These are phyloP conservation scores for Mycena chlorophos DNA, from an alignment of 768 basidiomycete genomes.

Conservation along the genomic window DNA sequence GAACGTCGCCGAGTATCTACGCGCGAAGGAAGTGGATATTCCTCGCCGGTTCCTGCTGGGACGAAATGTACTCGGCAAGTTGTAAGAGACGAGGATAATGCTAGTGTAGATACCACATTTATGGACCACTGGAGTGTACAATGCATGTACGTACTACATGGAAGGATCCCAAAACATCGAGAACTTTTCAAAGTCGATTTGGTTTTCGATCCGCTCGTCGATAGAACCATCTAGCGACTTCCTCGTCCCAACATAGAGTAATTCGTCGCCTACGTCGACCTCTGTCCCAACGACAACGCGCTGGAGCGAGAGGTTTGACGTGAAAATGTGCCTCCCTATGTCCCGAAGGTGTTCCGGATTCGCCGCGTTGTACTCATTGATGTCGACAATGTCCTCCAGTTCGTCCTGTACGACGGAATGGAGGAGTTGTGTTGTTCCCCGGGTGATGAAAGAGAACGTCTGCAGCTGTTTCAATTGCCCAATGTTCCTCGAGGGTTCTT, in stretches of 20 bases:
- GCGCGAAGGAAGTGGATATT: conserved; percentile 19
- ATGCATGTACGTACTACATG: no score
- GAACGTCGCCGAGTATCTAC: conserved; percentile 21
- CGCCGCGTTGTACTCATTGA: no score
- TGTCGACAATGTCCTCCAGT: no score
- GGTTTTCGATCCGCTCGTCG: not conserved
- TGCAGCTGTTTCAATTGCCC: not conserved
- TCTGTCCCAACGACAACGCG: not conserved
- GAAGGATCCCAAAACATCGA: not conserved
- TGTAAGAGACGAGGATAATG: no score
- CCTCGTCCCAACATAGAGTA: not conserved
- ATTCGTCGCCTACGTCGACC: not conserved
- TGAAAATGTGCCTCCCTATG: not conserved
- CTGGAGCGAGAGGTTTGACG: not conserved
- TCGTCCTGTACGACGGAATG: no score
- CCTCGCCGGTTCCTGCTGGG: conserved; percentile 9
- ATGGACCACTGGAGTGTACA: no score
- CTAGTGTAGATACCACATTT: no score
- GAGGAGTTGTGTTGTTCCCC: no score
- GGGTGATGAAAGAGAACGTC: not conserved
- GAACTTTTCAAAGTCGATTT: not conserved
- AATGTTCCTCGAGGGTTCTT: not conserved
- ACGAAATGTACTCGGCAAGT: not conserved
- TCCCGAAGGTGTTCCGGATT: no score
- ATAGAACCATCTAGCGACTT: not conserved